Base-by-base conservation (phyloP, 257 asterid species). In the Solanum etuberosum region DNA sequence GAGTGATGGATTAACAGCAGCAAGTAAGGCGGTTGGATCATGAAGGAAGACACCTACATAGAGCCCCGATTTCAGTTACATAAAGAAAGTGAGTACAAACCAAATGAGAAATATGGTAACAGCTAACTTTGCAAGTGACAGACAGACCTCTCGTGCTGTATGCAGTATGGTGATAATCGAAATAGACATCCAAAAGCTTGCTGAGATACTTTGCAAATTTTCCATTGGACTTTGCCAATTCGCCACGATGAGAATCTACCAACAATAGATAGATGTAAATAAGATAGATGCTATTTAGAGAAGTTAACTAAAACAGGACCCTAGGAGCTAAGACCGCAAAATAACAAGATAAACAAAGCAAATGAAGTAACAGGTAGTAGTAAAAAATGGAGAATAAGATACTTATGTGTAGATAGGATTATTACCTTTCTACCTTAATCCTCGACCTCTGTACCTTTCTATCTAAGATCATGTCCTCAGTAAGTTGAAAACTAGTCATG, bases 1-100 rank as follows among this genome's bases (percentile, higher is more conserved):
- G 43, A 95, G 91, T 7, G 98, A 95, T 48, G 98, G 97, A 93
- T 94, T 83, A 38, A 97, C 91, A 57, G 98, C 99, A 91, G 96
- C 98, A 84, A 97, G 95, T 89, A 95, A 42, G 40, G 98, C 93
- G 14, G 98, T 90, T 23, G 98, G 98, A 87, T 95, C 99, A 38
- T 97, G 99, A 89, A 97, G 99, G 88, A 95, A 95, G 68, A 94
- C 98, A 42, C 98, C 99, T 96, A 92, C 91, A 77, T 13, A 25
- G 37, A 42, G 9, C 61, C 35, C 84, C 81, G 37, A 35, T 35
- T 71, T 15, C 51, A 2, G 31, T 73, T 35, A 37, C 51, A 18
- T 43, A 9, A 78, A 43, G 84, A 78, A 5, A 78, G 7, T 25
- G 63, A 43, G 63, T 0, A 43, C 38, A 8, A 5, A 42, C 59